phyloP scores from a whole-genome alignment of 2,329 filamentous ascomycete species.

The Dactylellina haptotyla region DNA sequence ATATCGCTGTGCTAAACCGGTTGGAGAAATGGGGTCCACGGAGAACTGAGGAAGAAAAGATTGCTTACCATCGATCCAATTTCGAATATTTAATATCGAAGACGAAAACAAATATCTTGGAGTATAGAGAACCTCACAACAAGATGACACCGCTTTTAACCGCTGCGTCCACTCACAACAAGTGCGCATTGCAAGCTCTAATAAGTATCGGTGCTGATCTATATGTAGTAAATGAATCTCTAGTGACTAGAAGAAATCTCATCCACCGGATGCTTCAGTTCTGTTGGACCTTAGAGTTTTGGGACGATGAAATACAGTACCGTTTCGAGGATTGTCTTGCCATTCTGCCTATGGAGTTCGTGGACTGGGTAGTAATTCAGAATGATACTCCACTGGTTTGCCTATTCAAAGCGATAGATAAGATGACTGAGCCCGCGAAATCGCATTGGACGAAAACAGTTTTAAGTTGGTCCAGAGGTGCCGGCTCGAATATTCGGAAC shows the following conservation, averaged over 20 bases:
- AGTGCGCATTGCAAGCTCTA: constrained; percentile 70
- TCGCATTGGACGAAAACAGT: constrained; percentile 63
- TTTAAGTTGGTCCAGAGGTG: constrained; percentile 68
- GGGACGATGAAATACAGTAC: background rate
- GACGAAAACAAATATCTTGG: constrained; percentile 70
- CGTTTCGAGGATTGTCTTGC: constrained; percentile 2
- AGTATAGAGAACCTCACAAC: constrained; percentile 67
- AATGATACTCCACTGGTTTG: constrained; percentile 40
- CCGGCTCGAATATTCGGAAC: constrained; percentile 61
- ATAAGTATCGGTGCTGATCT: constrained; percentile 75
- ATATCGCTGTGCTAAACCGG: constrained; percentile 54
- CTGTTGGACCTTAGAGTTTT: constrained; percentile 62
- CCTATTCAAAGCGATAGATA: constrained; percentile 64
- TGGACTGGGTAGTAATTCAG: background rate
- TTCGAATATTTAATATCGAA: constrained; percentile 71
- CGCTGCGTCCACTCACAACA: constrained; percentile 70
- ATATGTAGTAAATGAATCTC: constrained; percentile 66
- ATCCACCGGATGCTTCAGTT: constrained; percentile 59
- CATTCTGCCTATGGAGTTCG: constrained; percentile 10
- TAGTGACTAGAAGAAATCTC: constrained; percentile 72
- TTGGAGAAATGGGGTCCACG: constrained; percentile 55
- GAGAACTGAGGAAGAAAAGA: constrained; percentile 13
- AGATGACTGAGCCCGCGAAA: background rate
- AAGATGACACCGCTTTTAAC: constrained; percentile 75
- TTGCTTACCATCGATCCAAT: constrained; percentile 58